phyloP scores from a whole-genome alignment of 352 stramenopile species.

The Phytophthora agathidicida region DNA sequence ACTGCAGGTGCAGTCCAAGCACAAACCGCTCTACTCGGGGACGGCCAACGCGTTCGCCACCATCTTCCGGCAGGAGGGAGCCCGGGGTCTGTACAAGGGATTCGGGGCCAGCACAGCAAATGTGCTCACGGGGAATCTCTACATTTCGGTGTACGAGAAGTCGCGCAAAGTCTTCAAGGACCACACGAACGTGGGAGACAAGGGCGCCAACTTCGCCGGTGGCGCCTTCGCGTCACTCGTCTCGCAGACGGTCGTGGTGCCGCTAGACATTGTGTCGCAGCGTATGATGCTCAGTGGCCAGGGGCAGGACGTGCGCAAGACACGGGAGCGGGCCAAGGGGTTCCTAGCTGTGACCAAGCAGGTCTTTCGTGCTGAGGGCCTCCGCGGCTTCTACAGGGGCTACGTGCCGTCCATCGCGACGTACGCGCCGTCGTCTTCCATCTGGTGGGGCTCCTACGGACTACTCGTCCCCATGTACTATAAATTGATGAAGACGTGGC shows the following conservation, averaged over 20 bases:
- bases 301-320: constrained; percentile 64
- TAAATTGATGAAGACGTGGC: constrained; percentile 55
- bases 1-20: constrained; percentile 83
- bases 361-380: constrained; percentile 65
- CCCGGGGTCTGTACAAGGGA: constrained; percentile 85
- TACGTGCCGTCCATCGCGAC: constrained; percentile 87
- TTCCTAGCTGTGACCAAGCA: constrained; percentile 68
- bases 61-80: constrained; percentile 79
- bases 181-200: constrained; percentile 62
- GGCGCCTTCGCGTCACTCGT: constrained; percentile 80
- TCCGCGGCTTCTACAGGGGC: constrained; percentile 84
- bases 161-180: constrained; percentile 74
- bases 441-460: constrained; percentile 90
- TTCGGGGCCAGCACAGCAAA: constrained; percentile 89
- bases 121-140: constrained; percentile 88
- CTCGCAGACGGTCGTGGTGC: constrained; percentile 87
- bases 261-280: constrained; percentile 90
- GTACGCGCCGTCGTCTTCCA: constrained; percentile 84
- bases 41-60: constrained; percentile 87
- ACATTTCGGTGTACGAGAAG: constrained; percentile 90
- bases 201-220: constrained; percentile 77
- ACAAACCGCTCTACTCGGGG: constrained; percentile 73
- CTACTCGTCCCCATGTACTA: constrained; percentile 82
- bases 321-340: constrained; percentile 56
- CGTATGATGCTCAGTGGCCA: constrained; percentile 90